phyloP scores from a whole-genome alignment of 2,329 filamentous ascomycete species.

The Aspergillus sp. region DNA sequence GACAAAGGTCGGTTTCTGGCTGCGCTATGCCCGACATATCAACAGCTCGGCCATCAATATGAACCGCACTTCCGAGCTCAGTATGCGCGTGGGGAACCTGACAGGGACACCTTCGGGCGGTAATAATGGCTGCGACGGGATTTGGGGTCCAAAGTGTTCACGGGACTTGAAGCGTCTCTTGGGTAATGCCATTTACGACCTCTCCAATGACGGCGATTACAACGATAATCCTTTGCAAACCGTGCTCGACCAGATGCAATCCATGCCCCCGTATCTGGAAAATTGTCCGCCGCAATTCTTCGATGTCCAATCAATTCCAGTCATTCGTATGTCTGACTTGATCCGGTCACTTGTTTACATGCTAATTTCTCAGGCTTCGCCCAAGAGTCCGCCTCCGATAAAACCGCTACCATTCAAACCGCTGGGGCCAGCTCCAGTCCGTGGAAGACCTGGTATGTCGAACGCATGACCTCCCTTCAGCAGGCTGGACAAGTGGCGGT shows the following conservation, averaged over 20 bases:
- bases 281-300: conserved; percentile 26
- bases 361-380: conserved; percentile 21
- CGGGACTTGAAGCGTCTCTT: conserved; percentile 22
- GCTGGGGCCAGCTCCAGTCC: conserved; percentile 21
- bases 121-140: conserved; percentile 32
- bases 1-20: conserved; percentile 31
- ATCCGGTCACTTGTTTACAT: conserved; percentile 1
- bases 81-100: conserved; percentile 29
- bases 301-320: conserved; percentile 26
- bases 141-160: conserved; percentile 29
- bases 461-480: conserved; percentile 23
- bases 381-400: conserved; percentile 20
- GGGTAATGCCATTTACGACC: conserved; percentile 19
- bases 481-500: conserved; percentile 32
- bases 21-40: conserved; percentile 25
- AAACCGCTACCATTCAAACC: conserved; percentile 20
- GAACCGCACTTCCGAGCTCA: conserved; percentile 31
- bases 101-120: conserved; percentile 25
- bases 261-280: conserved; percentile 13
- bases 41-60: conserved; percentile 18
- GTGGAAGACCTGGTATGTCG: conserved; percentile 32
- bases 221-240: conserved; percentile 24
- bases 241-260: conserved; percentile 21
- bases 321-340: conserved; percentile 19
- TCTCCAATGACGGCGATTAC: conserved; percentile 18